Evolutionary conservation across 805 yeast species (phyloP).

Genomic region (Torulaspora gathmanii): DNA sequence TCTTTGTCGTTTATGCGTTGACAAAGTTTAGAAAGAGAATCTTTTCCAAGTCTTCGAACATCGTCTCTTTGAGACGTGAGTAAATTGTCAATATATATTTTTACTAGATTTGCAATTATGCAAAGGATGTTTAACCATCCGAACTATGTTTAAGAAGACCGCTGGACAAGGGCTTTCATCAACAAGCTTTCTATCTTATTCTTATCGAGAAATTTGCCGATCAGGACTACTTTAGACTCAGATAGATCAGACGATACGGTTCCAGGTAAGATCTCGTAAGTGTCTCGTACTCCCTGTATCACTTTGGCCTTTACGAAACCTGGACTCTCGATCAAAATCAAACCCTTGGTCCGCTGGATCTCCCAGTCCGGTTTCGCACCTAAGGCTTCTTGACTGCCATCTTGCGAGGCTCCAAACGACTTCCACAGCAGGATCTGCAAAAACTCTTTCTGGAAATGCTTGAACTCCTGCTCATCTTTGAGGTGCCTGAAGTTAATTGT

Average conservation of each 20-base stretch:
- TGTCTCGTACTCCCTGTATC: conserved; percentile 89
- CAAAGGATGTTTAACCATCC: background rate
- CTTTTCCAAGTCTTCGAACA: conserved; percentile 17
- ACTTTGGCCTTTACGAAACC: conserved; percentile 44
- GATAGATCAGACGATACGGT: conserved; percentile 28
- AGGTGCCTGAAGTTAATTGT: conserved; percentile 45
- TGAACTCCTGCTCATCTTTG: conserved; percentile 33
- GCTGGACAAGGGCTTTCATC: conserved; percentile 9
- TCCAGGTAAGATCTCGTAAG: conserved; percentile 69
- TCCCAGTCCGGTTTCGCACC: conserved; percentile 39
- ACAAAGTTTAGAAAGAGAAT: conserved; percentile 13
- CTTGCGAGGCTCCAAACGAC: conserved; percentile 43
- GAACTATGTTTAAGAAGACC: background rate
- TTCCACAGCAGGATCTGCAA: conserved; percentile 73
- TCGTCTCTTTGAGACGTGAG: conserved; percentile 30
- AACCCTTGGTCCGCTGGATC: conserved; percentile 79
- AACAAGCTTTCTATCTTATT: conserved; percentile 32
- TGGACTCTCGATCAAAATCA: conserved; percentile 43
- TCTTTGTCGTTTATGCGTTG: conserved; percentile 15
- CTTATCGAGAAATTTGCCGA: conserved; percentile 58
- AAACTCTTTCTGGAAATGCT: conserved; percentile 48
- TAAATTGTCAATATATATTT: conserved; percentile 1
- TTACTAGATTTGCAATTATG: background rate
- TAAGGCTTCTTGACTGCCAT: conserved; percentile 33
- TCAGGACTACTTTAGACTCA: conserved; percentile 60